These are phyloP conservation scores for Colletotrichum euphorbiae DNA, from an alignment of 2,329 filamentous ascomycete genomes.

Conservation along the genomic window DNA sequence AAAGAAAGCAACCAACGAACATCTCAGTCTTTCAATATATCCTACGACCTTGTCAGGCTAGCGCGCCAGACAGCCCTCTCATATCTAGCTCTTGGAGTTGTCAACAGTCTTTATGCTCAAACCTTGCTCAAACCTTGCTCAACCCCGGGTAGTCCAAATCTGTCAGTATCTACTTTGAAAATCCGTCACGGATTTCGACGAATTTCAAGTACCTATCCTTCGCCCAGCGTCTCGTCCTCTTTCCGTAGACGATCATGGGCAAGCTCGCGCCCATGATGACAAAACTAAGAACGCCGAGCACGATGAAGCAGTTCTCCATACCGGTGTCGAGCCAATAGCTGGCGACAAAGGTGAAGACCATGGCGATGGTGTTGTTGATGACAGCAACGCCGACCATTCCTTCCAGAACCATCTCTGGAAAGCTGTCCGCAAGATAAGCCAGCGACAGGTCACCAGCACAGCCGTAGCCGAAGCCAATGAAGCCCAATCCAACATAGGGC, in stretches of 20 bases:
- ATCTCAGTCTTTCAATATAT: too few species aligned
- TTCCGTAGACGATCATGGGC: conserved; percentile 67
- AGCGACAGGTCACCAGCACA: conserved; percentile 67
- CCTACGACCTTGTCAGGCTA: too few species aligned
- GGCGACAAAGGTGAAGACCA: conserved; percentile 65
- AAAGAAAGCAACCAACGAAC: too few species aligned
- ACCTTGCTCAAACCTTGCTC: too few species aligned
- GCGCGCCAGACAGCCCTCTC: too few species aligned
- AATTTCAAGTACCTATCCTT: conserved; percentile 58
- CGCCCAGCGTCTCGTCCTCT: conserved; percentile 61
- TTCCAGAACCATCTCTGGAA: conserved; percentile 67
- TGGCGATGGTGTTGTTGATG: conserved; percentile 67
- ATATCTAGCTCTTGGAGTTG: too few species aligned
- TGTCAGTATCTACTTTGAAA: conserved; percentile 16
- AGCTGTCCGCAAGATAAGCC: conserved; percentile 67
- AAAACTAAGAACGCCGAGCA: conserved; percentile 63
- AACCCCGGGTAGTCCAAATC: too few species aligned
- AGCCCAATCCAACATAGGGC: conserved; percentile 66
- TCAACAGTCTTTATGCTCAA: too few species aligned
- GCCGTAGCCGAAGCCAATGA: conserved; percentile 70
- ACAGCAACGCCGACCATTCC: conserved; percentile 69
- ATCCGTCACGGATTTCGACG: conserved; percentile 59
- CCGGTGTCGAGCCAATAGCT: conserved; percentile 62
- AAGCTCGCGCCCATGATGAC: conserved; percentile 61
- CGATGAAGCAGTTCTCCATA: conserved; percentile 61